These are phyloP conservation scores for Ceratorhiza oryzae-sativae DNA, from an alignment of 1,284 basidiomycete species.

Conservation along the genomic window DNA sequence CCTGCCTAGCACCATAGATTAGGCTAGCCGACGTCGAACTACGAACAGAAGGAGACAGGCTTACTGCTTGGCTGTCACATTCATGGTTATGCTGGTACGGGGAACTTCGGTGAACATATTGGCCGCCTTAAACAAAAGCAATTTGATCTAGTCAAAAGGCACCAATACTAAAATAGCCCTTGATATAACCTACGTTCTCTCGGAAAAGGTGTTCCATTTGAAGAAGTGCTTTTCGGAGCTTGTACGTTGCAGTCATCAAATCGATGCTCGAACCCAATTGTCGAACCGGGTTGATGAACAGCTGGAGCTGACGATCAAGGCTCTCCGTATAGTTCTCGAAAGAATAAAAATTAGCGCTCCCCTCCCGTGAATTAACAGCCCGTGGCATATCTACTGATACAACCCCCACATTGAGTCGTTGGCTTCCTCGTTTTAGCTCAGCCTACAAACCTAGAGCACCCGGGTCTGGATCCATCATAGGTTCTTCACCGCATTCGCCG, in stretches of 20 bases:
- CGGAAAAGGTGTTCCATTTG: conserved; percentile 43
- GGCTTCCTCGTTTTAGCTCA: not conserved
- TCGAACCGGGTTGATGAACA: conserved; percentile 41
- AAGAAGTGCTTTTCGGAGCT: conserved; percentile 39
- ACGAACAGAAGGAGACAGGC: no score
- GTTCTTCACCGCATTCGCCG: not conserved
- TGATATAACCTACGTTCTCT: conserved; percentile 39
- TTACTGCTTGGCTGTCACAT: no score
- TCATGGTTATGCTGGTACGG: not conserved
- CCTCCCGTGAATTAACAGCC: conserved; percentile 22
- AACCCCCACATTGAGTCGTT: not conserved
- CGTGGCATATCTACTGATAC: not conserved
- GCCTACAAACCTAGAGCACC: not conserved
- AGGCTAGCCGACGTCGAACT: no score
- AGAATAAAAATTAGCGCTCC: not conserved
- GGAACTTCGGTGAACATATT: conserved; percentile 17
- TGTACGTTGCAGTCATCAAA: conserved; percentile 38
- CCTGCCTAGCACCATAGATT: not conserved
- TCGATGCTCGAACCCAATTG: conserved; percentile 41
- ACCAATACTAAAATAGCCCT: not conserved
- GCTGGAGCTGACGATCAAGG: conserved; percentile 40
- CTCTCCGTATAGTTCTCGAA: not conserved
- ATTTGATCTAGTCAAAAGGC: not conserved
- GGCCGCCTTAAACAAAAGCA: conserved; percentile 3
- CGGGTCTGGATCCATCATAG: conserved; percentile 4